Evolutionary conservation across 768 basidiomycete species (phyloP), one percentile per base, ranked within the genome.

Genomic region (Cystobasidiopsis lactophilus): DNA sequence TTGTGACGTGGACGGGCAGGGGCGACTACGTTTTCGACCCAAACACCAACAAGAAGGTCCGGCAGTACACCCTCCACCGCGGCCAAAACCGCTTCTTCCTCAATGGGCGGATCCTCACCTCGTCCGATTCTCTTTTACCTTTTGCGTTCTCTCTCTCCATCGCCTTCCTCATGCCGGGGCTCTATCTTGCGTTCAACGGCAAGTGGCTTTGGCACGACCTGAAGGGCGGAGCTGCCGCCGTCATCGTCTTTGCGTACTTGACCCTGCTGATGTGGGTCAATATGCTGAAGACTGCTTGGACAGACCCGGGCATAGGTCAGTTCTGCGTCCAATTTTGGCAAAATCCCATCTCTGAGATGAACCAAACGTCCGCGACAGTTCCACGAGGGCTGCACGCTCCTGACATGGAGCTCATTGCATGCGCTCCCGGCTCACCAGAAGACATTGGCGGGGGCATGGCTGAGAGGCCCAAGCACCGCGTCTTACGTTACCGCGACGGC

Each of bases 111-210:
- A 55, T 86, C 10, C 66, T 96, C 58, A 83, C 80, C 0, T 86
- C 88, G 5, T 85, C 85, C 1, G 91, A 95, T 67, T 75, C 76
- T 19, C 79, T 80, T 0, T 77, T 76, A 70, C 85, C 89, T 3
- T 84, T 96, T 58, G 60, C 84, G 2, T 73, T 71, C 0, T 75
- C 75, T 5, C 68, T 89, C 46, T 63, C 65, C 1, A 51, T 91
- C 21, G 68, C 80, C 26, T 63, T 86, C 24, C 72, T 72, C 2
- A 72, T 95, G 43, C 70, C 82, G 2, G 84, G 78, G 0, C 66
- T 81, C 9, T 98, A 85, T 83, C 77, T 93, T 57, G 82, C 77
- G 10, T 85, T 85, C 24, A 88, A 85, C 0, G 80, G 78, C 43
- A 77, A 79, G 18, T 91, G 79, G 76, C 79, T 89, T 75, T 95